phyloP scores from a whole-genome alignment of 148 eudicot genomes.

The Amaranthus palmeri region DNA sequence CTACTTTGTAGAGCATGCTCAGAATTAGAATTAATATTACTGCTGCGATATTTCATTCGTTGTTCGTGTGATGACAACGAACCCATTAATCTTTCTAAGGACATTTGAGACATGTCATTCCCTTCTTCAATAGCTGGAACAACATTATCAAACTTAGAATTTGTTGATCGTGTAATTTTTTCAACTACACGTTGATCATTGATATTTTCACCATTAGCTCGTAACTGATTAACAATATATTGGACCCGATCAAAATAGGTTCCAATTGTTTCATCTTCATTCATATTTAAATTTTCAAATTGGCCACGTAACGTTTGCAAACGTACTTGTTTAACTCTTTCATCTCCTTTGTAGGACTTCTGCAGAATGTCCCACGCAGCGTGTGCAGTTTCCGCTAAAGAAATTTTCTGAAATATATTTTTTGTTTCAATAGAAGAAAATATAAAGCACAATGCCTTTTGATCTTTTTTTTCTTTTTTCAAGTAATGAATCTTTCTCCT shows the following conservation, averaged over 20 bases:
- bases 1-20: neutral
- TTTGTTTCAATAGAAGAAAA: neutral
- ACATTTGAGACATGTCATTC: neutral
- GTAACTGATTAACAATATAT: neutral
- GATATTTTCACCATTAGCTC: neutral
- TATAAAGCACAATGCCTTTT: neutral
- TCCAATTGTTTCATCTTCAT: neutral
- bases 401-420: too few species aligned
- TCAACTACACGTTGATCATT: neutral
- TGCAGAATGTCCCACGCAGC: slow-evolving; percentile 8
- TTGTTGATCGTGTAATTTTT: neutral
- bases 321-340: neutral
- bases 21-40: neutral
- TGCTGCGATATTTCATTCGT: neutral
- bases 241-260: neutral
- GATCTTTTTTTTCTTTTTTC: neutral
- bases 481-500: too few species aligned
- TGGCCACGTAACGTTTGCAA: neutral
- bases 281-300: neutral
- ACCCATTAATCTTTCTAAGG: neutral
- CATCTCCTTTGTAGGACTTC: slow-evolving; percentile 10
- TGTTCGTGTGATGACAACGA: slow-evolving; percentile 1
- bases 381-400: neutral
- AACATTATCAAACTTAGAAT: neutral
- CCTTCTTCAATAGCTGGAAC: neutral